Percentiles rank a stretch among this genome's conserved stretches.
These are phyloP conservation scores for Mycena rebaudengoi DNA, from an alignment of 768 basidiomycete species.

Conservation along the genomic window DNA sequence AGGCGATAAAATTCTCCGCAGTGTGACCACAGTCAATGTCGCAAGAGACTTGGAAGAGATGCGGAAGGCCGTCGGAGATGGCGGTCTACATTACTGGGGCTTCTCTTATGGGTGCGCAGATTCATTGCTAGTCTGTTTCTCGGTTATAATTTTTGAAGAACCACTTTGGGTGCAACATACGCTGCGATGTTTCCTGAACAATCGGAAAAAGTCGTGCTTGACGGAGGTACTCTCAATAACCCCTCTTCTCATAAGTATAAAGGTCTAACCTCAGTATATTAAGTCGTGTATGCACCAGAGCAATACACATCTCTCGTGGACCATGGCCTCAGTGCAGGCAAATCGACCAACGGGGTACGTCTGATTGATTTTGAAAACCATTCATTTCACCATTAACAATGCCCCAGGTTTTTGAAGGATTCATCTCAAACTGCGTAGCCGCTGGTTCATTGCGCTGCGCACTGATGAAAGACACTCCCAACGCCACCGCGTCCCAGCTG, in stretches of 20 bases:
- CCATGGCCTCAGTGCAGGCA: conserved; percentile 20
- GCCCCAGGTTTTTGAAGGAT: conserved; percentile 17
- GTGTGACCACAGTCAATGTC: conserved; percentile 22
- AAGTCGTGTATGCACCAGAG: conserved; percentile 20
- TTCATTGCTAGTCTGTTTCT: background rate
- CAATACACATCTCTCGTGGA: conserved; percentile 17
- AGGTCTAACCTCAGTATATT: background rate
- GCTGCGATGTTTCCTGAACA: conserved; percentile 25
- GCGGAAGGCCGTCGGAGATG: conserved; percentile 20
- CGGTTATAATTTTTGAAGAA: background rate
- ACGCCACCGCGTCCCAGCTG: background rate
- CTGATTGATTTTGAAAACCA: background rate
- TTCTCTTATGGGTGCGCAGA: conserved; percentile 20
- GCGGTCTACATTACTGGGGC: conserved; percentile 21
- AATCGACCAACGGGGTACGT: conserved; percentile 14
- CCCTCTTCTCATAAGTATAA: background rate
- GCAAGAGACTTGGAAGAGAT: conserved; percentile 19
- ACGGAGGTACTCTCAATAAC: conserved; percentile 9
- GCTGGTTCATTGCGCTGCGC: conserved; percentile 19
- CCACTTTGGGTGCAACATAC: conserved; percentile 15
- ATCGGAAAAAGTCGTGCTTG: conserved; percentile 5
- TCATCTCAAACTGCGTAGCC: conserved; percentile 11
- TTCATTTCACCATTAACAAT: background rate
- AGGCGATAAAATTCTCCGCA: conserved; percentile 19
- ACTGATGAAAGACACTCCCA: background rate